Conservation (phyloP, 345 rosid species). For the Rhizophora apiculata region DNA sequence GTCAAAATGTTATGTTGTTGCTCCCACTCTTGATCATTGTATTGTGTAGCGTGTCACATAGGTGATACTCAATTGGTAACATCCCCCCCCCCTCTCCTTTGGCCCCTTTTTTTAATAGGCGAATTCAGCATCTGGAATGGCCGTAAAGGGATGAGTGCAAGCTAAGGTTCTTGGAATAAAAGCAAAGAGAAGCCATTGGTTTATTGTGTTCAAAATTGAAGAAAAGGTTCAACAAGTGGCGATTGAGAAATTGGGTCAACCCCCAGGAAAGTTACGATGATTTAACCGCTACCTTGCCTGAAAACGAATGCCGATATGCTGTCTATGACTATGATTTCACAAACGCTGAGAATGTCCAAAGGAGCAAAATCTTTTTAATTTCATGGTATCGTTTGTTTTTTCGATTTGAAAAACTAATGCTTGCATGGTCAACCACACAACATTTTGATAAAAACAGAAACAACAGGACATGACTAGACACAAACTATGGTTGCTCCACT, state of each 20-base stretch:
- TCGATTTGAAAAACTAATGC: too few species aligned
- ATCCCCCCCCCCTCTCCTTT: too few species aligned
- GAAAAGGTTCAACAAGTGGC: slow-evolving; percentile 22
- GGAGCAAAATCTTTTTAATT: slow-evolving; percentile 30
- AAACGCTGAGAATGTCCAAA: slow-evolving; percentile 20
- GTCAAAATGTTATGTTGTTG: too few species aligned
- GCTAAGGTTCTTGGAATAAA: slow-evolving; percentile 22
- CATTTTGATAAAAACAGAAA: too few species aligned
- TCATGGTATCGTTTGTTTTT: slow-evolving; percentile 15
- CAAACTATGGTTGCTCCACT: too few species aligned
- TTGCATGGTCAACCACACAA: too few species aligned
- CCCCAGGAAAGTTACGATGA: slow-evolving; percentile 14
- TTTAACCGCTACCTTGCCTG: slow-evolving; percentile 21
- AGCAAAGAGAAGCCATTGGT: slow-evolving; percentile 25
- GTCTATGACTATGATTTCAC: slow-evolving; percentile 32
- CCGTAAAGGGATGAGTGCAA: slow-evolving; percentile 29
- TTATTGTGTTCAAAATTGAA: slow-evolving; percentile 28
- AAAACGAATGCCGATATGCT: slow-evolving; percentile 29
- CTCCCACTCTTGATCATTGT: too few species aligned
- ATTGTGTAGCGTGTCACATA: too few species aligned
- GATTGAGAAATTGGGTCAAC: slow-evolving; percentile 17
- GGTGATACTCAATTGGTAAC: too few species aligned
- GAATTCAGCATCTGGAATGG: slow-evolving; percentile 25
- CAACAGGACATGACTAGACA: too few species aligned
- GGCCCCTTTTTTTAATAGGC: not conserved